Base-by-base conservation (phyloP, 2,329 filamentous ascomycete genomes). In the Colletotrichum sp. region DNA sequence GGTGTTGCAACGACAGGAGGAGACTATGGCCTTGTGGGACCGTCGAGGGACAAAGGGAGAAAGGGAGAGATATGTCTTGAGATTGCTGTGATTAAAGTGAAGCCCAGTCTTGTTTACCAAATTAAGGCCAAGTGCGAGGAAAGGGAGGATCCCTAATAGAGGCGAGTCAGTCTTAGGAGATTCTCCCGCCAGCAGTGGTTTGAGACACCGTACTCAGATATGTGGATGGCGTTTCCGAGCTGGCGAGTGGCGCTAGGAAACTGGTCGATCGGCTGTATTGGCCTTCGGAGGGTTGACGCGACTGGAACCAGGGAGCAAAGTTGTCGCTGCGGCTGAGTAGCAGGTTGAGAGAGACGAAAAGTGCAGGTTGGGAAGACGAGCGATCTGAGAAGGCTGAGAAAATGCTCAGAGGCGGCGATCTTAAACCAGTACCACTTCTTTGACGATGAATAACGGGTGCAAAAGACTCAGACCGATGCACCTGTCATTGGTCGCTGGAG, bases 121-220 rank as follows among this genome's bases (percentile, higher is more conserved):
- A 67, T 52, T 59, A 68, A 75, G 73, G 39, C 59, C 43, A 60
- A 67, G 73, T 60, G 48, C 28, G 73, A 75, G 30, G 26, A 28
- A 67, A 74, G 74, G 70, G 74, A 74, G 70, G 57, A 64, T 76
- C 65, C 69, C 74, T 76, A 74, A 39, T 24, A 69, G 70, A 48
- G 74, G 65, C 67, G 52, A 64, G 66, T 75, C 55, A 71, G 74
- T 76, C 74, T 75, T 57, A 64, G 74, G 28, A 59, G 36, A 66
- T 71, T 71, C 66, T 71, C 63, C 52, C 52, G 67, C n/a, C 66
- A 75, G 60, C 32, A 63, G 24, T 75, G 52, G 16, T 71, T 63
- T 71, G 71, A 76, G 74, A 76, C 74, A 76, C 28, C 66, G 71
- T 71, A 75, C 74, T 76, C 74, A 76, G 74, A 71, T 71, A 67